Conservation (phyloP, 768 basidiomycete species). For the Pleurotus tuber-regium region DNA sequence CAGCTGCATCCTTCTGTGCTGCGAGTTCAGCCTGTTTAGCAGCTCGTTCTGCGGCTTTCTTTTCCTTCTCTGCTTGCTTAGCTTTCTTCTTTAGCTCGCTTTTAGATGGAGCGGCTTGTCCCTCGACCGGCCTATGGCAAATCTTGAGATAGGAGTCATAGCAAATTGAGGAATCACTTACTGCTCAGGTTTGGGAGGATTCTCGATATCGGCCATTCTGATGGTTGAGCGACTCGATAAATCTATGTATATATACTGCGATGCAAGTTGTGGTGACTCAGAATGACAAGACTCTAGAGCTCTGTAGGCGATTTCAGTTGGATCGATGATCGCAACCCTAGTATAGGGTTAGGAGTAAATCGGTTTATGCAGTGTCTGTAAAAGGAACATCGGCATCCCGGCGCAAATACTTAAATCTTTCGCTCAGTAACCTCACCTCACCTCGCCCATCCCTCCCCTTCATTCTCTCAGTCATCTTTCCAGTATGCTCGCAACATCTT, state of each 20-base stretch:
- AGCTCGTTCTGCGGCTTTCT: constrained; percentile 83
- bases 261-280: neutral
- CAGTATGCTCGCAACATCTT: constrained; percentile 45
- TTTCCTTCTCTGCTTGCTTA: constrained; percentile 88
- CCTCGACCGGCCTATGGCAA: constrained; percentile 13
- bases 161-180: neutral
- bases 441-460: constrained; percentile 15
- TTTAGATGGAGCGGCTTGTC: constrained; percentile 65
- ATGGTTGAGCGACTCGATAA: neutral
- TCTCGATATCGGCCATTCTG: neutral
- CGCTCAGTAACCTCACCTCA: constrained; percentile 5
- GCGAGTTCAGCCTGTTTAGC: constrained; percentile 76
- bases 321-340: constrained; percentile 16
- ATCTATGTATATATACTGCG: neutral
- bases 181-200: neutral
- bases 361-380: too few relatives aligned
- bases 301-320: too few relatives aligned
- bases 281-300: neutral
- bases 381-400: constrained; percentile 3
- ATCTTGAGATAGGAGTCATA: neutral
- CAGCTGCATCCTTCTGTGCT: constrained; percentile 61
- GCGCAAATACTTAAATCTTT: neutral
- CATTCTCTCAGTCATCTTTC: constrained; percentile 22
- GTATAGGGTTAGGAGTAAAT: constrained; percentile 18
- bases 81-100: constrained; percentile 88